Evolutionary conservation across 805 yeast species (phyloP).

Genomic region (Candida nitratophila): DNA sequence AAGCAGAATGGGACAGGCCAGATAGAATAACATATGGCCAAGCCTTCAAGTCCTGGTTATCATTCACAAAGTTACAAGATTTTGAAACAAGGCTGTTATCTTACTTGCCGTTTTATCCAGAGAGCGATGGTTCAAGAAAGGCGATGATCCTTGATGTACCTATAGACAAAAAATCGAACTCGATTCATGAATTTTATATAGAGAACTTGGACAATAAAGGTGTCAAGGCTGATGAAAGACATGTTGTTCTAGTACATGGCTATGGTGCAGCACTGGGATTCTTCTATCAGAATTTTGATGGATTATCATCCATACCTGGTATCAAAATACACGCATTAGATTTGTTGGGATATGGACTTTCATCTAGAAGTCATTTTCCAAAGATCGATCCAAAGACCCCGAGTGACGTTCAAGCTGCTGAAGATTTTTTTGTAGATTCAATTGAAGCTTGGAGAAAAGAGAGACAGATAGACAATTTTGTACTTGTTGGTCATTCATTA

Average conservation of each 20-base stretch:
- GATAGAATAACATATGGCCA: constrained; percentile 9
- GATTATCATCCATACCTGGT: constrained; percentile 43
- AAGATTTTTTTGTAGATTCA: constrained; percentile 52
- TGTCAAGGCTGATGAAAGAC: constrained; percentile 18
- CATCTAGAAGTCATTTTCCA: constrained; percentile 45
- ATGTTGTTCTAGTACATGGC: constrained; percentile 79
- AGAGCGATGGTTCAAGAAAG: constrained; percentile 37
- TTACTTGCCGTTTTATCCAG: constrained; percentile 52
- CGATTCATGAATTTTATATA: constrained; percentile 71
- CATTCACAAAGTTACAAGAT: constrained; percentile 13
- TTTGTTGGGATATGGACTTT: constrained; percentile 64
- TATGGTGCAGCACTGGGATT: constrained; percentile 88
- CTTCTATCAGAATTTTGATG: constrained; percentile 62
- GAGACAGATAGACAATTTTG: constrained; percentile 42
- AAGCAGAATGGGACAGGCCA: neutral
- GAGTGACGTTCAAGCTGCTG: constrained; percentile 37
- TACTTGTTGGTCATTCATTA: constrained; percentile 70
- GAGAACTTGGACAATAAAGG: constrained; percentile 26
- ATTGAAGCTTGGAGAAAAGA: constrained; percentile 58
- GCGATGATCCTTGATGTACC: constrained; percentile 46
- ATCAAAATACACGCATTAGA: constrained; percentile 61
- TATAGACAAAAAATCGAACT: constrained; percentile 36
- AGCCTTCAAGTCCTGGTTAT: constrained; percentile 21
- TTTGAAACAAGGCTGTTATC: constrained; percentile 42
- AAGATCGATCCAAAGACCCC: constrained; percentile 18